Evolutionary conservation across 306 rosid species (phyloP).

Genomic region (Cucurbita moschata): DNA sequence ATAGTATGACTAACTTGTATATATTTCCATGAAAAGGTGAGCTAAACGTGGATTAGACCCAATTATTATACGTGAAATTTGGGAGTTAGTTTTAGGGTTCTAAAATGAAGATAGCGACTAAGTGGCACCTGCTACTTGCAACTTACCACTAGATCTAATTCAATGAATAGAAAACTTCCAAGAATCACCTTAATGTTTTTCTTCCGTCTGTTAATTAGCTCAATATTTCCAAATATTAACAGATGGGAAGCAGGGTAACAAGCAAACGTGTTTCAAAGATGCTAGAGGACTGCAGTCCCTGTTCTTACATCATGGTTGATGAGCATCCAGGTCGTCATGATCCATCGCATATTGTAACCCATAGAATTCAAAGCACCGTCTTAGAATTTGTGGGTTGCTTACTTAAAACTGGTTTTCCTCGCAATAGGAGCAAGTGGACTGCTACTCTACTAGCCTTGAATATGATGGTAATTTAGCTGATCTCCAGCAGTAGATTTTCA

Average conservation of each 20-base stretch:
- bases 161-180: background rate
- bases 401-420: conserved; percentile 31
- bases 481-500: conserved; percentile 8
- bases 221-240: conserved; percentile 15
- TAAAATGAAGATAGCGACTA: background rate
- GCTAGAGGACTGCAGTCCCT: conserved; percentile 63
- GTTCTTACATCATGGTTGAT: conserved; percentile 75
- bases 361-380: conserved; percentile 56
- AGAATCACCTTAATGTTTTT: background rate
- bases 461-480: conserved; percentile 43
- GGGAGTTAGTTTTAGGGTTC: background rate
- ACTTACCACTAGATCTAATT: background rate
- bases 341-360: conserved; percentile 82
- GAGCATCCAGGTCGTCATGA: conserved; percentile 78
- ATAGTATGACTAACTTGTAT: background rate
- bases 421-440: conserved; percentile 35
- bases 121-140: background rate
- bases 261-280: conserved; percentile 73
- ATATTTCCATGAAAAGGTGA: background rate
- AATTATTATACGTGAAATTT: background rate
- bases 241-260: conserved; percentile 91
- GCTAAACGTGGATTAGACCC: background rate
- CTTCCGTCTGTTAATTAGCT: background rate
- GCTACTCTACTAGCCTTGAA: conserved; percentile 42
- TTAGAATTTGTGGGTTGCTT: conserved; percentile 46